Conservation (phyloP, 441 rosid species). For the Hura crepitans region DNA sequence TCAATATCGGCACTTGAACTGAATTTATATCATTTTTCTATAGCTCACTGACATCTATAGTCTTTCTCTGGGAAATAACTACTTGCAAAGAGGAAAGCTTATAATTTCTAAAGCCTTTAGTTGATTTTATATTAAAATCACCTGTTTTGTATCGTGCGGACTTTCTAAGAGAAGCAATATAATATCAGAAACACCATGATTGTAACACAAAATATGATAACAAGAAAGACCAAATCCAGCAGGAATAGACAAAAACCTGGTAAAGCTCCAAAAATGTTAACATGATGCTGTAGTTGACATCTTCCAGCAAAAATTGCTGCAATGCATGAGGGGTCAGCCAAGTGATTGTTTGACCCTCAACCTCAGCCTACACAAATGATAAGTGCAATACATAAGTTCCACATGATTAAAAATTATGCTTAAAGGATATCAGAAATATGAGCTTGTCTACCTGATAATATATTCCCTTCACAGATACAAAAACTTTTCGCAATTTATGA, state of each 20-base stretch:
- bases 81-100: not conserved
- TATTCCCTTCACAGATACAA: conserved; percentile 89
- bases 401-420: not conserved
- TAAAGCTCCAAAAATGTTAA: conserved; percentile 86
- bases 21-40: not conserved
- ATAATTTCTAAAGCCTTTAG: not conserved
- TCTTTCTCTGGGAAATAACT: not conserved
- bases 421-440: not conserved
- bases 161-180: not conserved
- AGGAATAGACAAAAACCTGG: conserved; percentile 44
- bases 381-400: conserved; percentile 3
- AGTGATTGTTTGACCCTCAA: conserved; percentile 89
- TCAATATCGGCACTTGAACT: not conserved
- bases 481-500: conserved; percentile 77
- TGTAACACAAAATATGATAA: not conserved
- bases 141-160: not conserved
- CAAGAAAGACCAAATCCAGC: not conserved
- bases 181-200: conserved; percentile 3
- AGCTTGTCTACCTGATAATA: conserved; percentile 66
- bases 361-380: conserved; percentile 60
- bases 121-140: not conserved
- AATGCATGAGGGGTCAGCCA: conserved; percentile 88
- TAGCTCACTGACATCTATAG: not conserved
- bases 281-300: conserved; percentile 76
- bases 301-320: conserved; percentile 91